Evolutionary conservation across 2,329 filamentous ascomycete genomes (phyloP).

Genomic region (Venturia effusa): DNA sequence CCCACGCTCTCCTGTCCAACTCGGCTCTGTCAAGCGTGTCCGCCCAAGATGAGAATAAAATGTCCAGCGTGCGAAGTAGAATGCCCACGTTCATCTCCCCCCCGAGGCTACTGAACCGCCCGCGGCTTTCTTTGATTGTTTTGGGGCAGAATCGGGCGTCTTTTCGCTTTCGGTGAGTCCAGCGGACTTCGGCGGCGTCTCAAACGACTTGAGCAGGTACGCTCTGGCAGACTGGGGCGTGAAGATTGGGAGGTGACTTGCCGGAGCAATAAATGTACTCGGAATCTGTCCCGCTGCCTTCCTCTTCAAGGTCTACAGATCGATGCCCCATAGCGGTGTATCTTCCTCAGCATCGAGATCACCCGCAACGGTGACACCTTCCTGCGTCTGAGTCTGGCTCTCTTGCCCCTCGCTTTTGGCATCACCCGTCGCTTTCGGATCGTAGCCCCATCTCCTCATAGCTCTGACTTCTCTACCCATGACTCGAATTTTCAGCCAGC

Average conservation of each 20-base stretch:
- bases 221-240: slow-evolving; percentile 57
- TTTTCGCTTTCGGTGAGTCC: background rate
- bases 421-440: slow-evolving; percentile 17
- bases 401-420: slow-evolving; percentile 15
- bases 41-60: slow-evolving; percentile 66
- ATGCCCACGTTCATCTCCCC: slow-evolving; percentile 60
- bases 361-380: slow-evolving; percentile 3
- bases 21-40: slow-evolving; percentile 51
- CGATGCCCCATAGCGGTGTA: slow-evolving; percentile 47
- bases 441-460: slow-evolving; percentile 67
- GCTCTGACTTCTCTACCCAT: slow-evolving; percentile 66
- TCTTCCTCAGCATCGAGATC: slow-evolving; percentile 19
- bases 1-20: slow-evolving; percentile 66
- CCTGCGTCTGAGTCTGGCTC: slow-evolving; percentile 14
- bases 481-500: slow-evolving; percentile 62
- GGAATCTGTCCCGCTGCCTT: slow-evolving; percentile 22
- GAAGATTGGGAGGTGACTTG: slow-evolving; percentile 56
- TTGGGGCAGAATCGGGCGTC: slow-evolving; percentile 15
- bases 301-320: slow-evolving; percentile 44
- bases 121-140: slow-evolving; percentile 41
- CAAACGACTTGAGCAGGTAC: slow-evolving; percentile 50
- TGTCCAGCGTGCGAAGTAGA: slow-evolving; percentile 58
- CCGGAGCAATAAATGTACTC: background rate
- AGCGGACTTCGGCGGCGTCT: slow-evolving; percentile 23
- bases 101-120: slow-evolving; percentile 43